Evolutionary conservation across 768 basidiomycete genomes (phyloP), one percentile per base, ranked within the genome.

Genomic region (Hortiboletus flavorubellus): DNA sequence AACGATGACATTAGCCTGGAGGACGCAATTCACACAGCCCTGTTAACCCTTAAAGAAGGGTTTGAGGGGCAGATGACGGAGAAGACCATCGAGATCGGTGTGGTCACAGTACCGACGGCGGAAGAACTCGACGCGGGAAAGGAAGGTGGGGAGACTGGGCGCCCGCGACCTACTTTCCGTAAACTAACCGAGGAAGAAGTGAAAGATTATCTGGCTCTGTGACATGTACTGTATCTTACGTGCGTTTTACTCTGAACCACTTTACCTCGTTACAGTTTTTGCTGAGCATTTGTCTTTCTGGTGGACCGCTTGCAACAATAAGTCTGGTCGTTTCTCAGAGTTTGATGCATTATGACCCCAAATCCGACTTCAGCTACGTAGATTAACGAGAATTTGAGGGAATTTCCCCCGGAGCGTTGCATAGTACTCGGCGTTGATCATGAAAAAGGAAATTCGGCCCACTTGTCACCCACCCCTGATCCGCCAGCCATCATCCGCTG

Each of bases 11-110:
- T 99, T 70, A 97, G 94, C 65, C 77, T 98, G 54, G 96, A 98
- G 75, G 97, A 98, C 71, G 97, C 96, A 34, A 98, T 98, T 61
- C 97, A 99, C 73, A 99, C 97, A 12, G 97, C 97, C 34, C 83
- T 99, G 30, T 75, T 99, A 61, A 99, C 97, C 35, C 78, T 98
- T 61, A 98, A 99, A 75, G 97, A 98, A 75, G 95, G 97, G 4
- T 99, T 98, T 65, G 97, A 99, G 73, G 97, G 97, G n/a, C 92
- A 98, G 69, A 98, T 99, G 96, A 98, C 96, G 30, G 97, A 98
- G 76, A 95, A 97, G 78, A 99, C 97, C 44, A 97, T 99, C 67
- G 97, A 99, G 76, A 93, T 99, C 49, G 97, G 97, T 34, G 86
- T 99, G 39, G 84, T 98, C 60, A 96, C 93, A 47, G 89, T 95